Percentiles rank a stretch among this genome's conserved stretches.
These are phyloP conservation scores for Ceratobasidium sp. DNA, from an alignment of 1,284 basidiomycete genomes.

Conservation along the genomic window DNA sequence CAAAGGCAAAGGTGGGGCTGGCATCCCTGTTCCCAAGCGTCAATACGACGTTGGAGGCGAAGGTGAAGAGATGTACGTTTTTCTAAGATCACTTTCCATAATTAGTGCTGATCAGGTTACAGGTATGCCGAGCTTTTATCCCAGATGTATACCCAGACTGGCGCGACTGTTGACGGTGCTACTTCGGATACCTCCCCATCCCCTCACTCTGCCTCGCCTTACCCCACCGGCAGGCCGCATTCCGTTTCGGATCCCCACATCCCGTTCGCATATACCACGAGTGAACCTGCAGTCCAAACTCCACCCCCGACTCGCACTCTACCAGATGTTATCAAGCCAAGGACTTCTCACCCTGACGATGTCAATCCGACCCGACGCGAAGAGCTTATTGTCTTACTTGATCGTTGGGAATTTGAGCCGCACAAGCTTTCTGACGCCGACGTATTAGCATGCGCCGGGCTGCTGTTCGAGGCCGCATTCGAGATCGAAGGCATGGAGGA, in stretches of 20 bases:
- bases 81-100: conserved; percentile 1
- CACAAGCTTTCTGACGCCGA: conserved; percentile 83
- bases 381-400: conserved; percentile 71
- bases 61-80: conserved; percentile 22
- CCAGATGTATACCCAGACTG: conserved; percentile 84
- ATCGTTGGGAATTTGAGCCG: conserved; percentile 89
- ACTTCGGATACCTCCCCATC: conserved; percentile 54
- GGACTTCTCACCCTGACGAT: conserved; percentile 34
- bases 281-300: conserved; percentile 22
- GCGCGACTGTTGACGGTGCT: conserved; percentile 71
- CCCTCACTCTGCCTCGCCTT: not conserved
- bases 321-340: conserved; percentile 53
- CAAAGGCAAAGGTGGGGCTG: conserved; percentile 27
- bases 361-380: conserved; percentile 56
- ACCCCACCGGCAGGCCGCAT: conserved; percentile 8
- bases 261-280: conserved; percentile 62
- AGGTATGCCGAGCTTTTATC: conserved; percentile 82
- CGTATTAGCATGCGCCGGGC: conserved; percentile 79
- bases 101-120: conserved; percentile 22
- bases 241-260: conserved; percentile 52
- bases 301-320: conserved; percentile 51
- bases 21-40: not conserved
- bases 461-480: conserved; percentile 70
- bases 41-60: not conserved
- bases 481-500: conserved; percentile 77